Evolutionary conservation across 2,329 filamentous ascomycete species (phyloP).

Genomic region (Aspergillus carbonarius): DNA sequence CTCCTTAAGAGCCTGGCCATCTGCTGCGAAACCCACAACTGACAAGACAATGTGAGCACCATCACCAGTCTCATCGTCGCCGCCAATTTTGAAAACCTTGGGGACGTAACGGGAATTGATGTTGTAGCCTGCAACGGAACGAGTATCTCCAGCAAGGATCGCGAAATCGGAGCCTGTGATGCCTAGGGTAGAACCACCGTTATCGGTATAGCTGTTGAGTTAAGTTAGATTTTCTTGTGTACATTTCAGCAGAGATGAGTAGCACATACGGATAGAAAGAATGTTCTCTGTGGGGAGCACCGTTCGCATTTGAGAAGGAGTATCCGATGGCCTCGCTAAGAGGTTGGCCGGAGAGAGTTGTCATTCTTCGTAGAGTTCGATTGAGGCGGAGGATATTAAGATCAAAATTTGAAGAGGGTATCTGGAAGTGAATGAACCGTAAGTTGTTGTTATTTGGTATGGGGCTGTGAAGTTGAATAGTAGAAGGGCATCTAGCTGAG

Average conservation of each 20-base stretch:
- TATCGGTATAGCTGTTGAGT: constrained; percentile 76
- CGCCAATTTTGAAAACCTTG: constrained; percentile 97
- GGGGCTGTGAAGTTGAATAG: constrained; percentile 1
- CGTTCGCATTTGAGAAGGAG: constrained; percentile 57
- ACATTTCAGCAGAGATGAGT: background rate
- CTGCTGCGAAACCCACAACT: constrained; percentile 92
- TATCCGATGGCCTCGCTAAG: constrained; percentile 57
- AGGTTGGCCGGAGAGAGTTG: constrained; percentile 52
- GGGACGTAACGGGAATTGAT: constrained; percentile 96
- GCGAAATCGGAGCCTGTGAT: constrained; percentile 93
- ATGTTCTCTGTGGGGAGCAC: constrained; percentile 60
- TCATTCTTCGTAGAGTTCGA: constrained; percentile 45
- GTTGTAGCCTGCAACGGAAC: constrained; percentile 93
- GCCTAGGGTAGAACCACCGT: constrained; percentile 92
- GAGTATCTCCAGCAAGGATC: constrained; percentile 95
- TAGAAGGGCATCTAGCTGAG: constrained; percentile 7
- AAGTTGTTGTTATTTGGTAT: background rate
- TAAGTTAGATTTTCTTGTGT: constrained; percentile 14
- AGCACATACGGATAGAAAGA: constrained; percentile 82
- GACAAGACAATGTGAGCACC: constrained; percentile 86
- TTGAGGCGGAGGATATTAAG: background rate
- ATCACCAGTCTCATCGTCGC: constrained; percentile 79
- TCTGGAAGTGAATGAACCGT: background rate
- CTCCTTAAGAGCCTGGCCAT: constrained; percentile 91
- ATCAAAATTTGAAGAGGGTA: constrained; percentile 1